Base-by-base conservation (phyloP, 2,329 filamentous ascomycete genomes). In the Ustulina deusta region DNA sequence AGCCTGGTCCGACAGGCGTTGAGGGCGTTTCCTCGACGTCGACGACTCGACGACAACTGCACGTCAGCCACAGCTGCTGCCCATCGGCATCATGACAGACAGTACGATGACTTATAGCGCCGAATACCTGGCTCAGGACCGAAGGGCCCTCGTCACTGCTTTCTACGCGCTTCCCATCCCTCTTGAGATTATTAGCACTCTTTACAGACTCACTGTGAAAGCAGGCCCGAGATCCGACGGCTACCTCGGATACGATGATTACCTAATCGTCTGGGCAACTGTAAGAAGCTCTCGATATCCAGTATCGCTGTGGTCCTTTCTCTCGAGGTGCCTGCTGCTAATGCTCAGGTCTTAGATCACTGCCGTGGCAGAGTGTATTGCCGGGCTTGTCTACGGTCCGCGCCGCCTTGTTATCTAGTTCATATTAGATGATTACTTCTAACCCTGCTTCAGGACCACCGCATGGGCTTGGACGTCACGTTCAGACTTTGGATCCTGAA, bases 261-360 rank as follows among this genome's bases (percentile, higher is more conserved):
- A 74, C 57, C 61, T 76, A 22, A 75, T 75, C 27, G 59, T 74
- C 11, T 75, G 72, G 70, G 74, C 74, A 51, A 75, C 74, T 13
- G 73, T 75, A 70, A 29, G 74, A 2, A 32, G 29, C 13, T 51
- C 32, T 34, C 56, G 29, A 38, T 29, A 27, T 40, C 49, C 38
- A 32, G 9, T 17, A 42, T 44, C 13, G 13, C 2, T 4, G 20
- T 38, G 3, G 6, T 32, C 49, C 15, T 52, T 52, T 55, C 29
- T 17, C 13, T 46, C 25, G 10, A 48, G 2, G 17, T 7, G 40
- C 25, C 29, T 61, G 25, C 9, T 25, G 15, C 57, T 70, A 65
- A 63, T 51, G 6, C 11, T 32, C n/a, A 1, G 27, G 15, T 20
- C 17, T 34, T 63, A 73, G 70, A 63, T 72, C 13, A 54, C 61